A percentile compares a stretch with the other conserved stretches of the same genome.
phyloP scores from a whole-genome alignment of 805 yeast species.

The Zygosaccharomyces siamensis region DNA sequence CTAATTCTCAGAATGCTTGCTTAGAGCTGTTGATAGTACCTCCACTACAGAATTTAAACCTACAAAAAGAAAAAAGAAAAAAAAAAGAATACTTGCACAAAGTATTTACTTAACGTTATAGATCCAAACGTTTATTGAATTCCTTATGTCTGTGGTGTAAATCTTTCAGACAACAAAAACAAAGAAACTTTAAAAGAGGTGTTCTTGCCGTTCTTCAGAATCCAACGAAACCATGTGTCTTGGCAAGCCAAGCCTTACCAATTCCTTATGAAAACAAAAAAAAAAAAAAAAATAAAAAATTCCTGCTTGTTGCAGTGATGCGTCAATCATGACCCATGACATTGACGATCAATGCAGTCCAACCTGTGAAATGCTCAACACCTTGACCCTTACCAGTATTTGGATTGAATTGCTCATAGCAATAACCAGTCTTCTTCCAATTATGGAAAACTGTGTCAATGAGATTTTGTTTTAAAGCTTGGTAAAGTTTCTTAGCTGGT shows the following conservation, averaged over 20 bases:
- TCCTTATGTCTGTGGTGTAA: not conserved
- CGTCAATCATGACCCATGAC: slow-evolving; percentile 49
- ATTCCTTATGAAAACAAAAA: not conserved
- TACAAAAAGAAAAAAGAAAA: not conserved
- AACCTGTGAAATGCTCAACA: slow-evolving; percentile 86
- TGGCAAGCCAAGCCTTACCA: not conserved
- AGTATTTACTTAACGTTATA: not conserved
- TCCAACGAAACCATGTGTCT: not conserved
- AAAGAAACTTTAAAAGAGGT: too few species aligned
- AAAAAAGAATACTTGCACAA: not conserved
- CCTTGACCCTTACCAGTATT: slow-evolving; percentile 69
- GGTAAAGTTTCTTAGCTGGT: slow-evolving; percentile 48
- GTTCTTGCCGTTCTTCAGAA: not conserved
- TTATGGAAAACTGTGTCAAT: slow-evolving; percentile 63
- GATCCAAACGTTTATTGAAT: not conserved
- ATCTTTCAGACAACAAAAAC: too few species aligned
- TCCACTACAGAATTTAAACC: not conserved
- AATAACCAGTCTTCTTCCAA: slow-evolving; percentile 72
- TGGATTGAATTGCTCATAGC: slow-evolving; percentile 89
- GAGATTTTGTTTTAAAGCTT: slow-evolving; percentile 56
- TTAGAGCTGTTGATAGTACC: not conserved
- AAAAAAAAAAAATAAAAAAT: not conserved
- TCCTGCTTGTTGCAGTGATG: not conserved
- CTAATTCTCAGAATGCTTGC: not conserved
- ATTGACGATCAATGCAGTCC: slow-evolving; percentile 79